Evolutionary conservation across 2,329 filamentous ascomycete genomes (phyloP), one percentile per base, ranked within the genome.

Genomic region (Exophiala sp.): DNA sequence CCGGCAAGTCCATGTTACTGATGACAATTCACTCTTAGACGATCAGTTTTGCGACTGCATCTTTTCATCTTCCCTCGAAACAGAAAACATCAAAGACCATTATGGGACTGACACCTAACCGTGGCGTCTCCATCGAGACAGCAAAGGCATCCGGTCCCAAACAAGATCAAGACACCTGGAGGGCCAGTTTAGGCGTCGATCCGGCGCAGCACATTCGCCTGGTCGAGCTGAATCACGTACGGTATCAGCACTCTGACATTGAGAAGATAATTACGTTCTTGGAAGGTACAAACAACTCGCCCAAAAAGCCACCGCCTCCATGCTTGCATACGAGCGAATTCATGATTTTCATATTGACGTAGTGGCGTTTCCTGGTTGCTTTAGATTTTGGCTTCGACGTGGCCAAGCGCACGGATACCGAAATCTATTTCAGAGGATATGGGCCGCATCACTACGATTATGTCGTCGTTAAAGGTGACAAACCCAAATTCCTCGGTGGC

Each of bases 171-270:
- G 14, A 58, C n/a, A 35, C 50, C 39, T 61, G 58, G 58, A 54
- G 55, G 24, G 29, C 56, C 11, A 36, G 48, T 24, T 36, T 46
- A 14, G 54, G 57, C 9, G 77, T 79, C 62, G 70, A 78, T 52
- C 62, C 64, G n/a, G 55, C 67, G 41, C 65, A 69, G 18, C 76
- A 78, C 54, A 70, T 80, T 57, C 71, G 72, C 54, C 64, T 81
- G n/a, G 72, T 69, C 3, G 74, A 74, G 51, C 56, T 79, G 4
- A 69, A 71, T 1, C 77, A 80, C 55, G 78, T 80, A 75, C 71
- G 77, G 3, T 81, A 81, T 59, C 76, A 79, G 54, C 78, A 80
- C 56, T 72, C 76, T 1, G 72, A 80, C 52, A 65, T 80, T 1
- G 65, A 70, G 14, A 64, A 71, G 50, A 78, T 79, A 36, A 76